Percentiles rank a stretch among this genome's conserved stretches.
Evolutionary conservation across 2,329 filamentous ascomycete genomes (phyloP).

Genomic region (Penicillium palitans): DNA sequence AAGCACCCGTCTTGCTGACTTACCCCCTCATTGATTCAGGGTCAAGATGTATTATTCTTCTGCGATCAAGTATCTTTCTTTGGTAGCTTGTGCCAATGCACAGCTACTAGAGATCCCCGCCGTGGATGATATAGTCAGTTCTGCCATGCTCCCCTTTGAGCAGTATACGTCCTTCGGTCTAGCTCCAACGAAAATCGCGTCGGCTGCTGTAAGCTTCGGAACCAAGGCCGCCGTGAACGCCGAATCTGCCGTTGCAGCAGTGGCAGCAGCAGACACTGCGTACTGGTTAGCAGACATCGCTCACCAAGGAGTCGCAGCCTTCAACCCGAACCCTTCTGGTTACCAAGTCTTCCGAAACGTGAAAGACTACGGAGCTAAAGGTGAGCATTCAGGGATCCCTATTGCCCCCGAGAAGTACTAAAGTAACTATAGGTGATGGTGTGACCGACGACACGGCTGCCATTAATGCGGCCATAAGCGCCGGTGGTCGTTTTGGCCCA

Average conservation of each 20-base stretch:
- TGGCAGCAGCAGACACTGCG: constrained; percentile 18
- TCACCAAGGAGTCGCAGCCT: constrained; percentile 35
- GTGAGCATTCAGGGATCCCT: constrained; percentile 16
- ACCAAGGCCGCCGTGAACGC: neutral
- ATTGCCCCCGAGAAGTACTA: constrained; percentile 41
- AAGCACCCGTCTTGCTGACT: neutral
- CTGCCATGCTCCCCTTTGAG: constrained; percentile 17
- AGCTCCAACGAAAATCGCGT: constrained; percentile 13
- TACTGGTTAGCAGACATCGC: constrained; percentile 38
- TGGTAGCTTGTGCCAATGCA: constrained; percentile 23
- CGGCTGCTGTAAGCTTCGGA: neutral
- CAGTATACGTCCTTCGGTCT: constrained; percentile 18
- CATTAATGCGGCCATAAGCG: constrained; percentile 52
- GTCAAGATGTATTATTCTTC: constrained; percentile 21
- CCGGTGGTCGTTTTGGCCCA: constrained; percentile 48
- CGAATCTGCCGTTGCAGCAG: neutral
- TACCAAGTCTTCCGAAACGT: constrained; percentile 35
- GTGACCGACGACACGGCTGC: constrained; percentile 58
- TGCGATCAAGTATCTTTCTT: constrained; percentile 11
- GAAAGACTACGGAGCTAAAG: constrained; percentile 36
- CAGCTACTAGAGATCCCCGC: constrained; percentile 22
- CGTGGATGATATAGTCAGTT: constrained; percentile 20
- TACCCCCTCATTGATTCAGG: neutral
- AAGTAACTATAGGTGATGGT: constrained; percentile 43
- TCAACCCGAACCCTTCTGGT: constrained; percentile 27